phyloP scores from a whole-genome alignment of 257 asterid species.

The Ophiorrhiza pumila region DNA sequence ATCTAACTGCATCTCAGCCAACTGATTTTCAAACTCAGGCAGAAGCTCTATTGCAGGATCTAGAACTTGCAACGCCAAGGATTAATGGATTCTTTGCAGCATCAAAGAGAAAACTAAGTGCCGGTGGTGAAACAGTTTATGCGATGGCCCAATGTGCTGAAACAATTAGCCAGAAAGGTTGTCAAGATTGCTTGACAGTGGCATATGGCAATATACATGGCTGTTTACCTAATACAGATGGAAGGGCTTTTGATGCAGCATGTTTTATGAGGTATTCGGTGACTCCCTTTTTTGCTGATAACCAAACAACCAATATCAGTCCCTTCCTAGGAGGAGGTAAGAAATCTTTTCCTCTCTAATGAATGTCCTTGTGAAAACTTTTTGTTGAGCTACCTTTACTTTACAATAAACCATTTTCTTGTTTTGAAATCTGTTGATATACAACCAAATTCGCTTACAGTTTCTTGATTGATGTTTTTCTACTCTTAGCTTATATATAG shows the following conservation, averaged over 20 bases:
- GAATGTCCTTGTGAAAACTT: not conserved
- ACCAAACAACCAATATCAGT: conserved; percentile 46
- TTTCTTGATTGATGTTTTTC: not conserved
- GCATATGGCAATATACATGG: conserved; percentile 52
- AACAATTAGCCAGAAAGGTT: conserved; percentile 48
- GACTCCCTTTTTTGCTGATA: conserved; percentile 52
- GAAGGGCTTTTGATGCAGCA: conserved; percentile 67
- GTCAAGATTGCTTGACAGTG: conserved; percentile 61
- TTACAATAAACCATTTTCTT: not conserved
- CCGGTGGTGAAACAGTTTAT: conserved; percentile 30
- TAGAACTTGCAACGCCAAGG: conserved; percentile 56
- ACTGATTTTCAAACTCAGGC: conserved; percentile 39
- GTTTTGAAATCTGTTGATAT: not conserved
- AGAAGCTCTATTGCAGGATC: conserved; percentile 40
- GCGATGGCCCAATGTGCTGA: conserved; percentile 77
- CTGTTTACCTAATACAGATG: conserved; percentile 65
- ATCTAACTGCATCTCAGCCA: conserved; percentile 42
- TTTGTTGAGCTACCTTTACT: not conserved
- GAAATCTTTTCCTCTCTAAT: not conserved
- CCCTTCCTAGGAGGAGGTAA: conserved; percentile 49
- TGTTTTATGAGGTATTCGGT: conserved; percentile 66
- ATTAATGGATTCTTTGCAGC: conserved; percentile 59
- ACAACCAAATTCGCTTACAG: not conserved
- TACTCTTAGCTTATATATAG: no score
- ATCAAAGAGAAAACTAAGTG: conserved; percentile 21